Base-by-base conservation (phyloP, 345 rosid species). In the Capsella bursapastoris region DNA sequence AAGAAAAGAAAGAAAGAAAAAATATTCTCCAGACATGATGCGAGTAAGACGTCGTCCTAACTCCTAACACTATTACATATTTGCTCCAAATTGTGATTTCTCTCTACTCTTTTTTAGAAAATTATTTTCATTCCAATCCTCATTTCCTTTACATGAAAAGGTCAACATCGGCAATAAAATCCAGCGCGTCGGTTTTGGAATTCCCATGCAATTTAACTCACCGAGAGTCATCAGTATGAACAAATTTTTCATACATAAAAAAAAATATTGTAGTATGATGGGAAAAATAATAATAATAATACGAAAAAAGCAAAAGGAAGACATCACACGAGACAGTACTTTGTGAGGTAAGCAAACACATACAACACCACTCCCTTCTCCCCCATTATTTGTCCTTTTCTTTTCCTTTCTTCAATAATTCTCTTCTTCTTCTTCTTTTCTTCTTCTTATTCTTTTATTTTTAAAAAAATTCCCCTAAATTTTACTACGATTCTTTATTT, bases 281-380 rank as follows among this genome's bases (percentile, higher is more conserved):
- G 41, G 25, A 2, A 22, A 22, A 22, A 22, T 22, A 40, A 66
- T 25, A 45, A 22, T 13, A 25, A 51, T 12, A 34, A 1, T 34
- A 34, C 37, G 7, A 34, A 29, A 57, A 78, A 64, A 64, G 41
- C 18, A 57, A 65, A 77, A 71, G 61, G 64, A 65, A 71, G 76
- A 70, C 76, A 77, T 71, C 76, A 77, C 76, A 77, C 72, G 76
- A 65, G 57, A 83, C 68, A 64, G 79, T 82, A 71, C 70, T 78
- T 64, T 83, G 72, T 88, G 93, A 90, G 79, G 91, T 84, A 85
- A 86, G 91, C 90, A 85, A 76, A 69, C 84, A 64, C 83, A 66
- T 75, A 62, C 45, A 58, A 62, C 45, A 58, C 80, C 53, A 66
- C 75, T n/a, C 66, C 16, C 27, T 64, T 27, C 51, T 37, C 41